Percentiles rank a stretch among this genome's conserved stretches.
Evolutionary conservation across 2,329 filamentous ascomycete genomes (phyloP).

Genomic region (Colletotrichum phormii): DNA sequence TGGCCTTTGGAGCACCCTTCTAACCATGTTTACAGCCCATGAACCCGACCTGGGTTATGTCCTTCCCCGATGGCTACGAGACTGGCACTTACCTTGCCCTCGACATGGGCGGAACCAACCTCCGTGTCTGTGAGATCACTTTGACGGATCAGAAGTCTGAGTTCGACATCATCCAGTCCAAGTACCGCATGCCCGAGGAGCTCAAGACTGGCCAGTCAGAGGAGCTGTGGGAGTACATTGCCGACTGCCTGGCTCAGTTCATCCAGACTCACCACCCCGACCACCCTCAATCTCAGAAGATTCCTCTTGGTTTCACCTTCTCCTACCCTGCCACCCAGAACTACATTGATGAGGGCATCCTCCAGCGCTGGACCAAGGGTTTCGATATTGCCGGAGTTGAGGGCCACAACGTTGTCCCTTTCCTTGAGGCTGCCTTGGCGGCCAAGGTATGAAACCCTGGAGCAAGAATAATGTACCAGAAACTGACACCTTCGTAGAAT

Average conservation of each 20-base stretch:
- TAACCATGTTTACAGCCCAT: constrained; percentile 75
- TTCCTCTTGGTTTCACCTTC: constrained; percentile 94
- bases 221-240: constrained; percentile 94
- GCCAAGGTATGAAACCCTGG: constrained; percentile 64
- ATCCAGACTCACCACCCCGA: constrained; percentile 86
- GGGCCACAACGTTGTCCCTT: constrained; percentile 88
- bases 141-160: constrained; percentile 88
- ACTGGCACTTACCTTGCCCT: constrained; percentile 89
- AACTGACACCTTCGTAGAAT: constrained; percentile 61
- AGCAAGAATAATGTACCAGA: neutral
- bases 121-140: constrained; percentile 93
- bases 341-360: constrained; percentile 90
- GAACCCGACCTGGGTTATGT: constrained; percentile 98
- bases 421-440: constrained; percentile 82
- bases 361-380: constrained; percentile 97
- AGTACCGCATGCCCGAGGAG: constrained; percentile 94
- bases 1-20: constrained; percentile 13
- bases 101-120: constrained; percentile 96
- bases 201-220: constrained; percentile 87
- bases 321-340: constrained; percentile 94
- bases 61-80: constrained; percentile 87
- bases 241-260: constrained; percentile 92
- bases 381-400: constrained; percentile 95
- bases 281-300: constrained; percentile 68
- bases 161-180: constrained; percentile 95